Evolutionary conservation across 495 filamentous ascomycete species (phyloP).

Genomic region (Trichoderma virens): DNA sequence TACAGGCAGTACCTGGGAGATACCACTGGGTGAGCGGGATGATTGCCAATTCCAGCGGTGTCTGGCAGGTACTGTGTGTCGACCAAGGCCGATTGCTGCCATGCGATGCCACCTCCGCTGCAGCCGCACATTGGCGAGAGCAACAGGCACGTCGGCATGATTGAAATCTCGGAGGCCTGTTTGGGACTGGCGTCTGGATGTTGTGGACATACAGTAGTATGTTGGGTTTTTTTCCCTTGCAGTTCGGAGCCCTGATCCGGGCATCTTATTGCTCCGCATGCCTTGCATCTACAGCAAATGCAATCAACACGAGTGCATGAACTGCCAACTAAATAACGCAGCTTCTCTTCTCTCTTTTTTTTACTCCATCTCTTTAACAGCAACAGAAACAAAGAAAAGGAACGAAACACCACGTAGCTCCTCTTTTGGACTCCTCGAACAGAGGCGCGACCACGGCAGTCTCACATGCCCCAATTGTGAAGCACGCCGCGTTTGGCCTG

Average conservation of each 20-base stretch:
- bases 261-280: background rate
- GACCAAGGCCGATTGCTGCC: background rate
- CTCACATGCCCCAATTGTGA: background rate
- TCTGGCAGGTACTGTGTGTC: background rate
- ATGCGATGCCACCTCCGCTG: slow-evolving; percentile 1
- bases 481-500: slow-evolving; percentile 4
- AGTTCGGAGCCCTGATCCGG: background rate
- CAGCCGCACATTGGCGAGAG: background rate
- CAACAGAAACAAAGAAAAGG: background rate
- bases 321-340: too few species aligned
- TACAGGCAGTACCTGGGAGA: background rate
- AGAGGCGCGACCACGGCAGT: slow-evolving; percentile 1
- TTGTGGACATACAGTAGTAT: too few species aligned
- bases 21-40: too few species aligned
- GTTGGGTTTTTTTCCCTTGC: too few species aligned
- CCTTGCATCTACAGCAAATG: background rate
- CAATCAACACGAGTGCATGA: background rate
- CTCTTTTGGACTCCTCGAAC: background rate
- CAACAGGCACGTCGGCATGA: too few species aligned
- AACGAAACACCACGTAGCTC: background rate
- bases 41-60: background rate
- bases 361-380: too few species aligned
- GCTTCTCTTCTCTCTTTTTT: too few species aligned
- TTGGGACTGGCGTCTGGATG: too few species aligned
- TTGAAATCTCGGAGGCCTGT: background rate